Base-by-base conservation (phyloP, 108 stramenopile species). In the Nitzschia palea region DNA sequence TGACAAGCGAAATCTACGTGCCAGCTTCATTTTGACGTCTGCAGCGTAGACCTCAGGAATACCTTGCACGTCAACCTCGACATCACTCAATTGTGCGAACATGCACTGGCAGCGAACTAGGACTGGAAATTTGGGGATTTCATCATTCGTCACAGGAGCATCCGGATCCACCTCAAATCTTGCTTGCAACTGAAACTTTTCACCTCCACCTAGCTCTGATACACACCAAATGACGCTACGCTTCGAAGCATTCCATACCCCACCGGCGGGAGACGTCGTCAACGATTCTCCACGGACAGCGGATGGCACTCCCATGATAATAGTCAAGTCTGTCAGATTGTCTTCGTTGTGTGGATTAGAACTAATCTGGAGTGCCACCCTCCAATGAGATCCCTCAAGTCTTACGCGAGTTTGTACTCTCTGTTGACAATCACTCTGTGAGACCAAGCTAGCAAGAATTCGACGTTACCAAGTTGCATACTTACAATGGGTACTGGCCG, bases 401-500 rank as follows among this genome's bases (percentile, higher is more conserved):
- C 86, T 77, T 2, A 90, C 83, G 10, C 86, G 68, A 4, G 83
- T 86, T 80, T 94, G 93, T 14, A 94, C 93, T 37, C 93, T 78
- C 85, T 92, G 51, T 44, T 2, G 31, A 51, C 40, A 37, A 12
- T 2, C 9, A 74, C 36, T 44, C 12, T 29, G 18, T 36, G 42
- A 62, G 15, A 23, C 47, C 36, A 22, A 33, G 57, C 44, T 32
- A 44, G 23, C 47, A 71, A 50, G 56, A 36, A 67, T 44, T 32
- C 44, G 9, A 55, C n/a, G 44, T 42, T 44, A 18, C 25, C 34
- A 55, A 29, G 43, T 20, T 52, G 29, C 14, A 17, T 17, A 88
- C 90, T 86, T 76, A 91, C 90, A 68, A 94, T 87, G 5, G 93
- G 93, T 10, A 94, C 89, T 20, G 93, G 93, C 44, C 89, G 82